A percentile compares a stretch with the other conserved stretches of the same genome.
These are phyloP conservation scores for Iberis pinnata DNA, from an alignment of 345 rosid species.

Conservation along the genomic window DNA sequence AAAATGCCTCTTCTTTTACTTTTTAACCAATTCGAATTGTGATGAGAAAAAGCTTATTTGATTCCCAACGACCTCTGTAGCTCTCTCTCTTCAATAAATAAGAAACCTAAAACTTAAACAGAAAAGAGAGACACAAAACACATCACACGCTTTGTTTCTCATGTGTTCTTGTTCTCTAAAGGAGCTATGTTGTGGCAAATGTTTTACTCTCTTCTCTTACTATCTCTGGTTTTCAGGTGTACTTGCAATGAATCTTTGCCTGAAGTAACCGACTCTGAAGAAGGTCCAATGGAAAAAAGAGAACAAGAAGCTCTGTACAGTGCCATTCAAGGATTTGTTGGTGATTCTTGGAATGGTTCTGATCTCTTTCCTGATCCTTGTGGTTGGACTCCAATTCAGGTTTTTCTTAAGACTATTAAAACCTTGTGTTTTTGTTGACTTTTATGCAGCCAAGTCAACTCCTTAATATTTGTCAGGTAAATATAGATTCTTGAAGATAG, in stretches of 20 bases:
- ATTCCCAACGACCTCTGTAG: constrained; percentile 28
- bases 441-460: not conserved
- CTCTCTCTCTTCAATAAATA: constrained; percentile 28
- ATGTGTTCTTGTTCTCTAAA: constrained; percentile 15
- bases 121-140: constrained; percentile 26
- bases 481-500: constrained; percentile 11
- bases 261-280: constrained; percentile 25
- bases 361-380: constrained; percentile 97
- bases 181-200: constrained; percentile 21
- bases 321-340: constrained; percentile 78
- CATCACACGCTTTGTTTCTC: constrained; percentile 27
- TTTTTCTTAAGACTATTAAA: constrained; percentile 17
- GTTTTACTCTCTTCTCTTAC: constrained; percentile 21
- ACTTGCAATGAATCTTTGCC: constrained; percentile 22
- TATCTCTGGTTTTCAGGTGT: constrained; percentile 21
- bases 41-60: constrained; percentile 24
- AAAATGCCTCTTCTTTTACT: constrained; percentile 23
- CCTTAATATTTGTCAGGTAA: not conserved
- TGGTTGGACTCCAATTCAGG: constrained; percentile 98
- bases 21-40: constrained; percentile 25
- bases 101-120: constrained; percentile 14
- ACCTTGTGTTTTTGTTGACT: not conserved
- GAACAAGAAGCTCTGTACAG: constrained; percentile 67
- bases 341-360: constrained; percentile 89
- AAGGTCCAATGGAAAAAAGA: constrained; percentile 63